Conservation (phyloP, 345 rosid species). For the Euphorbia lathyris region DNA sequence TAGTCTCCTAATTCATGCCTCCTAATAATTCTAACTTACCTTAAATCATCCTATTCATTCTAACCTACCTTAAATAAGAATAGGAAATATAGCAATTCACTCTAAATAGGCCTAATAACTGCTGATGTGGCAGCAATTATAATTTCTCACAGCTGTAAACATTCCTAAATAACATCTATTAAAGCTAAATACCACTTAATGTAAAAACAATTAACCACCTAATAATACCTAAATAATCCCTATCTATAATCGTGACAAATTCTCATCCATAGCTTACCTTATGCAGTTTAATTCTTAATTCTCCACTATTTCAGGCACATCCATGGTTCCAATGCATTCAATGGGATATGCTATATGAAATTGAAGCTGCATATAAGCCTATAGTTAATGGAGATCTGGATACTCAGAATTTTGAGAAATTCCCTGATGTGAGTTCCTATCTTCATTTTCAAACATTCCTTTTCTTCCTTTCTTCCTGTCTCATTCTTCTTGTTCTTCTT, state of each 20-base stretch:
- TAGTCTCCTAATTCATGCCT: too few relatives aligned
- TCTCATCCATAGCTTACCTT: background rate
- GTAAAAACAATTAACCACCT: too few relatives aligned
- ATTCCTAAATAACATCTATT: too few relatives aligned
- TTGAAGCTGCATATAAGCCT: conserved; percentile 83
- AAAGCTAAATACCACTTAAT: too few relatives aligned
- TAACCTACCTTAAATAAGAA: too few relatives aligned
- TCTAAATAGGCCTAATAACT: too few relatives aligned
- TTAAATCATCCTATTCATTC: too few relatives aligned
- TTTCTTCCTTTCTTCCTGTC: background rate
- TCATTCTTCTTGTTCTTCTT: background rate
- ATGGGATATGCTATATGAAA: conserved; percentile 88
- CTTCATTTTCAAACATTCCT: background rate
- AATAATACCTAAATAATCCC: too few relatives aligned
- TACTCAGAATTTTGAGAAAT: conserved; percentile 97
- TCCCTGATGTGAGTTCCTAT: conserved; percentile 75
- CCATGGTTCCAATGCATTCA: conserved; percentile 72
- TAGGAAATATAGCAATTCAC: too few relatives aligned
- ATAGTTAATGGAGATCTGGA: conserved; percentile 83
- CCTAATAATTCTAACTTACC: too few relatives aligned
- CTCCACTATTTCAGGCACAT: conserved; percentile 53
- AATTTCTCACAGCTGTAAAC: too few relatives aligned
- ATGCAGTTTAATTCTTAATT: conserved; percentile 19
- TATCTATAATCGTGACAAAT: background rate
- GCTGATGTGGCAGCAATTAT: too few relatives aligned